Percentiles rank a stretch among this genome's conserved stretches.
Conservation (phyloP, 2,329 filamentous ascomycete species). For the Aspergillus persii region DNA sequence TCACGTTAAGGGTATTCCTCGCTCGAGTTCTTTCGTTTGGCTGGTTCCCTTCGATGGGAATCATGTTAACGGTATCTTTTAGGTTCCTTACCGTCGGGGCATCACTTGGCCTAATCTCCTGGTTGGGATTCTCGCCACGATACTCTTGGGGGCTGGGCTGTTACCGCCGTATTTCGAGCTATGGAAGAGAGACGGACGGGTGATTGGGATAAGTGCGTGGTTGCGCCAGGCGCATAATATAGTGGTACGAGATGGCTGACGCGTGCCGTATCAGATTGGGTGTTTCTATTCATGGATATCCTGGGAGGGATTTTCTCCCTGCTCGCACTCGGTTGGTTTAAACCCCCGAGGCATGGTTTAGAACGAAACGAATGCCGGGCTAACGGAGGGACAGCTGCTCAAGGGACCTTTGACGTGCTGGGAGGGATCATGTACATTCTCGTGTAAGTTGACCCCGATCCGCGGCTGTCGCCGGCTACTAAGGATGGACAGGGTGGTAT, state of each 20-base stretch:
- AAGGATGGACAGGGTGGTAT: slow-evolving; percentile 44
- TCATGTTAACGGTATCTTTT: not conserved
- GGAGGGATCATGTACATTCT: slow-evolving; percentile 61
- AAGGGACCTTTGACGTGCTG: slow-evolving; percentile 60
- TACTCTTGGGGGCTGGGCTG: slow-evolving; percentile 57
- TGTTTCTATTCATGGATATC: slow-evolving; percentile 61
- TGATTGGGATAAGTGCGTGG: slow-evolving; percentile 57
- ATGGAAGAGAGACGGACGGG: slow-evolving; percentile 60
- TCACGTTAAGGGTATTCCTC: slow-evolving; percentile 53
- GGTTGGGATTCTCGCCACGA: slow-evolving; percentile 57
- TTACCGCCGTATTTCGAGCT: slow-evolving; percentile 62
- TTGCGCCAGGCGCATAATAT: not conserved
- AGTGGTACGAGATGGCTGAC: not conserved
- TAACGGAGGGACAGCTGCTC: slow-evolving; percentile 47
- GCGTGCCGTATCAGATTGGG: slow-evolving; percentile 40
- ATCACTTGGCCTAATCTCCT: slow-evolving; percentile 54
- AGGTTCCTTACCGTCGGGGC: slow-evolving; percentile 56
- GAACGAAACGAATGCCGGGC: not conserved
- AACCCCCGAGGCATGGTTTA: not conserved
- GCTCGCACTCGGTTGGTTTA: slow-evolving; percentile 55
- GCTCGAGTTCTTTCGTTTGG: not conserved
- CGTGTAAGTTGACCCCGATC: slow-evolving; percentile 45
- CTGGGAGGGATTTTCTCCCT: slow-evolving; percentile 63
- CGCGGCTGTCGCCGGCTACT: not conserved
- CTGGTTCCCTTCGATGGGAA: not conserved